Evolutionary conservation across 306 rosid genomes (phyloP).

Genomic region (Geum urbanum): DNA sequence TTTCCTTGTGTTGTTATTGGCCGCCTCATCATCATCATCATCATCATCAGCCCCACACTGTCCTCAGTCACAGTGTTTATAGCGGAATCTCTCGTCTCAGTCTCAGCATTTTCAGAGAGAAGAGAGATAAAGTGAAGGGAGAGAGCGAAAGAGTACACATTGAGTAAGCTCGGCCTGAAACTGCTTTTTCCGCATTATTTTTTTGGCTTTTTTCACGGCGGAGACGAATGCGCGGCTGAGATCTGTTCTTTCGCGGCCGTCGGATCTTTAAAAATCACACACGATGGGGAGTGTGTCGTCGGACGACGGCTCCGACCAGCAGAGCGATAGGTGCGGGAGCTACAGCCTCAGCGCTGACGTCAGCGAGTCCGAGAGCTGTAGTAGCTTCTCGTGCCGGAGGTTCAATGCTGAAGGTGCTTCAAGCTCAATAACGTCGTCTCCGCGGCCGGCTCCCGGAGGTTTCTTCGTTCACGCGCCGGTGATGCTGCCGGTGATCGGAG

Average conservation of each 20-base stretch:
- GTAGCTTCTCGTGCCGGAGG: conserved; percentile 72
- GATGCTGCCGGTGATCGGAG: conserved; percentile 66
- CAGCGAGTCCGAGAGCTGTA: conserved; percentile 87
- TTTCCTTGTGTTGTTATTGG: conserved; percentile 22
- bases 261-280: neutral
- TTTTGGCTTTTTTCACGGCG: neutral
- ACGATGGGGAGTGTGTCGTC: conserved; percentile 69
- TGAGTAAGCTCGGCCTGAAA: neutral
- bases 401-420: conserved; percentile 75
- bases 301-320: conserved; percentile 72
- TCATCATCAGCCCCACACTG: conserved; percentile 15
- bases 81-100: neutral
- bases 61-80: conserved; percentile 3
- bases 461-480: conserved; percentile 53
- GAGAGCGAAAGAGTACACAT: conserved; percentile 11
- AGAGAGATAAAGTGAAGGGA: conserved; percentile 17
- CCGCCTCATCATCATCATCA: conserved; percentile 15
- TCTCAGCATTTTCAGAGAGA: neutral
- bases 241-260: conserved; percentile 2
- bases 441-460: conserved; percentile 36
- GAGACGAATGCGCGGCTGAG: conserved; percentile 34
- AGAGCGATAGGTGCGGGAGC: conserved; percentile 79
- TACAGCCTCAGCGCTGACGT: conserved; percentile 88
- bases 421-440: conserved; percentile 65
- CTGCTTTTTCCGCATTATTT: neutral